These are phyloP conservation scores for Hygrophoropsis aurantiaca DNA, from an alignment of 768 basidiomycete species.

Conservation along the genomic window DNA sequence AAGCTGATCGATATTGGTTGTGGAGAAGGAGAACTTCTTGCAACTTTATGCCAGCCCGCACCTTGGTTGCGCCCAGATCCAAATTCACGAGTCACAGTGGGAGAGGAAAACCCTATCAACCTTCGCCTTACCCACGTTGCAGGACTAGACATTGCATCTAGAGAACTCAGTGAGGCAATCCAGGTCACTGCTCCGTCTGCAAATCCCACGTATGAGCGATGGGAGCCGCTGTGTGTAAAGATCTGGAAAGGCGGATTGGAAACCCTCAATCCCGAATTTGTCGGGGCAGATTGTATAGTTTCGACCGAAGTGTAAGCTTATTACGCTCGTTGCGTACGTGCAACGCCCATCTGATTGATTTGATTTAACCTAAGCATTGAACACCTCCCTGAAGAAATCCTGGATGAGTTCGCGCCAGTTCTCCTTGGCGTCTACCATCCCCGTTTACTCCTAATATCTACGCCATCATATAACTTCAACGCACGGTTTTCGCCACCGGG, in stretches of 20 bases:
- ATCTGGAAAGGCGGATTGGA: slow-evolving; percentile 80
- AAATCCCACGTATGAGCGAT: slow-evolving; percentile 45
- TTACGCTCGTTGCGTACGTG: neutral
- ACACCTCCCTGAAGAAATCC: slow-evolving; percentile 61
- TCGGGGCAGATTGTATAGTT: slow-evolving; percentile 69
- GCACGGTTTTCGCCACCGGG: slow-evolving; percentile 64
- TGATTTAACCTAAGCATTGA: slow-evolving; percentile 59
- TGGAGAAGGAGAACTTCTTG: slow-evolving; percentile 75
- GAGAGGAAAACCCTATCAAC: slow-evolving; percentile 48
- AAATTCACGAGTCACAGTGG: slow-evolving; percentile 21
- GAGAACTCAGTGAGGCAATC: slow-evolving; percentile 56
- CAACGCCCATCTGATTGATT: neutral
- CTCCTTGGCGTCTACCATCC: slow-evolving; percentile 82
- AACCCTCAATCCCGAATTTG: slow-evolving; percentile 62
- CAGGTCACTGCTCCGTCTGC: slow-evolving; percentile 42
- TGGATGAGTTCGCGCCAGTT: slow-evolving; percentile 64
- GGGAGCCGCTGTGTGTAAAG: slow-evolving; percentile 65
- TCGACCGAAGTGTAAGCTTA: slow-evolving; percentile 75
- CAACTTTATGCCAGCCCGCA: slow-evolving; percentile 70
- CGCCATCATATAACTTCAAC: slow-evolving; percentile 85
- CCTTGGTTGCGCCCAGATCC: slow-evolving; percentile 55
- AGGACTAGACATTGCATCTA: slow-evolving; percentile 65
- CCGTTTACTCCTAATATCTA: slow-evolving; percentile 71
- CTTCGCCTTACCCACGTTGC: slow-evolving; percentile 56
- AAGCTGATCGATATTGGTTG: slow-evolving; percentile 85